A percentile compares a stretch with the other conserved stretches of the same genome.
phyloP scores from a whole-genome alignment of 208 protist genomes.

The Plasmodiophora brassicae region DNA sequence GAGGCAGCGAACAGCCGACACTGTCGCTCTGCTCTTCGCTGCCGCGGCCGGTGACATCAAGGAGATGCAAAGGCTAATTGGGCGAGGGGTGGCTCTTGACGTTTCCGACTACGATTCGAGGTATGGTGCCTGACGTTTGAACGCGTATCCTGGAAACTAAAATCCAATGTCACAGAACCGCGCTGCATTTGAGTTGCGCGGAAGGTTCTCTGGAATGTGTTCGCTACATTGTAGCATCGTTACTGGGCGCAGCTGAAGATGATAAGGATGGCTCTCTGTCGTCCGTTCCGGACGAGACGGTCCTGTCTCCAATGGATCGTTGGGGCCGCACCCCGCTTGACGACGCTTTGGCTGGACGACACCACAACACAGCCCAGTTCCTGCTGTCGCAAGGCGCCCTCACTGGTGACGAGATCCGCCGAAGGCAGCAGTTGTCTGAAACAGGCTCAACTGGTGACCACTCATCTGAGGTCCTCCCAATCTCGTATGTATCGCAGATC shows the following conservation, averaged over 20 bases:
- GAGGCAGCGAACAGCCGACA: neutral
- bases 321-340: neutral
- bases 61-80: slow-evolving; percentile 25
- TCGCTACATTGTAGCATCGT: slow-evolving; percentile 12
- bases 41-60: slow-evolving; percentile 18
- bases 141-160: neutral
- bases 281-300: too few species aligned
- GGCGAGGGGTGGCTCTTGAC: neutral
- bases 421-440: too few species aligned
- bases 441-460: too few species aligned
- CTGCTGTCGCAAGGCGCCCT: neutral
- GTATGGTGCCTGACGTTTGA: neutral
- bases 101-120: slow-evolving; percentile 25
- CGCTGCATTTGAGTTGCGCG: neutral
- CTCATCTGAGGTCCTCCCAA: too few species aligned
- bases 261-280: too few species aligned
- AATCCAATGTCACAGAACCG: neutral
- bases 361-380: neutral
- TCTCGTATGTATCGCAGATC: too few species aligned
- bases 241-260: neutral
- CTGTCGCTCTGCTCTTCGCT: slow-evolving; percentile 6
- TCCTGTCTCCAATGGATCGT: slow-evolving; percentile 30
- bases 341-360: neutral
- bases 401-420: neutral
- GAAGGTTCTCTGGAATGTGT: slow-evolving; percentile 3